A percentile compares a stretch with the other conserved stretches of the same genome.
Conservation (phyloP, 805 yeast species). For the Ogataea thermomethanolica region DNA sequence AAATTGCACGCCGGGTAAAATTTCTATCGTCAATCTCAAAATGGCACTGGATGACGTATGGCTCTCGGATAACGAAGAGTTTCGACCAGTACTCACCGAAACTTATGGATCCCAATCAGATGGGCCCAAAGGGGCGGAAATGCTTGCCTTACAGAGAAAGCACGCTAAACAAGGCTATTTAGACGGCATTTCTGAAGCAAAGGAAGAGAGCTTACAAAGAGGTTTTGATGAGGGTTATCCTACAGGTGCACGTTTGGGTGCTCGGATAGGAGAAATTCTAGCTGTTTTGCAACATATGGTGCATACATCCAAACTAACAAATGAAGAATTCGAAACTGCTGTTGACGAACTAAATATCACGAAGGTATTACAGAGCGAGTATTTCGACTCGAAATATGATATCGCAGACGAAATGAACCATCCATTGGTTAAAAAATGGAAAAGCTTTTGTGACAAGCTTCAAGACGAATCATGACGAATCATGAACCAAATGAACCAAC, state of each 20-base stretch:
- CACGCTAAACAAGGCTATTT: constrained; percentile 81
- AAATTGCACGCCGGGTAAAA: constrained; percentile 9
- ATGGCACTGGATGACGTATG: constrained; percentile 30
- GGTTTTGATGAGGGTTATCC: constrained; percentile 85
- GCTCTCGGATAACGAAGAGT: constrained; percentile 31
- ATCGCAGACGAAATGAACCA: constrained; percentile 31
- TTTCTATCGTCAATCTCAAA: not conserved
- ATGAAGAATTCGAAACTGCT: constrained; percentile 33
- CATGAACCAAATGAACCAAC: too few relatives aligned
- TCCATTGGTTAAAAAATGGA: constrained; percentile 29
- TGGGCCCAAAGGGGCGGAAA: constrained; percentile 25
- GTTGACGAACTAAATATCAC: constrained; percentile 53
- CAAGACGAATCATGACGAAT: not conserved
- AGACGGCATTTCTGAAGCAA: constrained; percentile 69
- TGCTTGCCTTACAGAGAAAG: constrained; percentile 45
- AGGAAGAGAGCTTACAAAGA: constrained; percentile 64
- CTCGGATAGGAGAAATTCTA: constrained; percentile 59
- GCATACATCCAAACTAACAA: constrained; percentile 5
- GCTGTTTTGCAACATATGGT: constrained; percentile 38
- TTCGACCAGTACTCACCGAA: constrained; percentile 30
- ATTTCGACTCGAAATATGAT: constrained; percentile 51
- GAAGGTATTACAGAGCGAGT: constrained; percentile 50
- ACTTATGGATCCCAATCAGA: constrained; percentile 34
- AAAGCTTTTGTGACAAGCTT: constrained; percentile 10
- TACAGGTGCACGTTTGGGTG: constrained; percentile 68